Base-by-base conservation (phyloP, 768 basidiomycete species). In the Leccinum subtestaceum region DNA sequence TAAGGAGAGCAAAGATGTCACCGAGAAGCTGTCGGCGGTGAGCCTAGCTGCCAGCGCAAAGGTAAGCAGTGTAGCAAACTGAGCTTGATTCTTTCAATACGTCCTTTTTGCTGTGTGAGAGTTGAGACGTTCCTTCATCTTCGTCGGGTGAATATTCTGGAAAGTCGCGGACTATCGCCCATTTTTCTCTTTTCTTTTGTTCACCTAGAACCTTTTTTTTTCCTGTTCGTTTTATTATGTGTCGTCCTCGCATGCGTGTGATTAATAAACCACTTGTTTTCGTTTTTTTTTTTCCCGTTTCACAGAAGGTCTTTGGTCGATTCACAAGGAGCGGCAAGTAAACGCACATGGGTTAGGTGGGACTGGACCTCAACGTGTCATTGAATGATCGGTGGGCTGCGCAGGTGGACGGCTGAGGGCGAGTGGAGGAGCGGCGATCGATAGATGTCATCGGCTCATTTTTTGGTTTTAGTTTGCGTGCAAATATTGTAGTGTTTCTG, bases 11-110 rank as follows among this genome's bases (percentile, higher is more conserved):
- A 68, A 53, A 8, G 70, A 72, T 13, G 62, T 70, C 25, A 60
- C 60, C 29, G 73, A 73, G 60, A 74, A 67, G 43, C 48, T 62
- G 34, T 57, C 66, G 7, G 32, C 65, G n/a, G 73, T 68, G 58
- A 66, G 65, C 56, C 55, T 74, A 7, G 54, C 69, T 55, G 71
- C 67, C 38, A 72, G 67, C 38, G 72, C 66, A n/a, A 72, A 72
- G 71, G 71, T 72, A 64, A 62, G 71, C 59, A 53, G 27, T 54
- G 54, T 48, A 43, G 53, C 51, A 25, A 63, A 59, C 48, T 32
- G 38, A 8, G 27, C 21, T 59, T 74, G 56, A 71, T 53, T 47
- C 17, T 47, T 55, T 59, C 15, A 21, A 48, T 52, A 4, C 21
- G 21, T 21, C 47, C 34, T 10, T 57, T 40, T 46, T 38, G 11